Percentiles rank a stretch among this genome's conserved stretches.
These are phyloP conservation scores for Neopestalotiopsis sp. DNA, from an alignment of 2,329 filamentous ascomycete genomes.

Conservation along the genomic window DNA sequence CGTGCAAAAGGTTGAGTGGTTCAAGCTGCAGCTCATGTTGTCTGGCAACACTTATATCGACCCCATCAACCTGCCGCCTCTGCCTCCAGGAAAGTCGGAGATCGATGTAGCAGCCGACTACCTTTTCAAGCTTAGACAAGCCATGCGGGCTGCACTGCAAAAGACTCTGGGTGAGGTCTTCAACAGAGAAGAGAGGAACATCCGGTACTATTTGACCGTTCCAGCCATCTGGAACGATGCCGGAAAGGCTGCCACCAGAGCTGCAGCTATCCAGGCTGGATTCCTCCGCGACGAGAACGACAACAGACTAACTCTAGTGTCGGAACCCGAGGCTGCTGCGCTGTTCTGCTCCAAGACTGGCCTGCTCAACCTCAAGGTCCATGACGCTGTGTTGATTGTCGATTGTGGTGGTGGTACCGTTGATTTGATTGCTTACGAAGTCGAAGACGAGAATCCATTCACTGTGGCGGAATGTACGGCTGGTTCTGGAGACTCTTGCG, in stretches of 20 bases:
- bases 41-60: slow-evolving; percentile 99
- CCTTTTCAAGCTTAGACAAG: slow-evolving; percentile 95
- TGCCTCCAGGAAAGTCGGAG: slow-evolving; percentile 96
- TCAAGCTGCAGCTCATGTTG: slow-evolving; percentile 98
- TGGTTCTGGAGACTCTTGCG: slow-evolving; percentile 95
- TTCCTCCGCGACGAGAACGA: slow-evolving; percentile 98
- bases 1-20: slow-evolving; percentile 99
- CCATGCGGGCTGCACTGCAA: slow-evolving; percentile 93
- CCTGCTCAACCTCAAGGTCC: slow-evolving; percentile 93
- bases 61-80: slow-evolving; percentile 95
- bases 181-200: slow-evolving; percentile 96
- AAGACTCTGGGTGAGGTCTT: slow-evolving; percentile 98
- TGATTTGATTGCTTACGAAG: slow-evolving; percentile 98
- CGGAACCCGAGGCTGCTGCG: slow-evolving; percentile 94
- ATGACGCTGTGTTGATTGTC: slow-evolving; percentile 96
- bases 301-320: slow-evolving; percentile 91
- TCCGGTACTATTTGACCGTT: slow-evolving; percentile 97
- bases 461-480: slow-evolving; percentile 97
- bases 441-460: slow-evolving; percentile 96
- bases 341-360: slow-evolving; percentile 98
- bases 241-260: slow-evolving; percentile 93
- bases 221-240: slow-evolving; percentile 99
- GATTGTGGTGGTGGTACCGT: slow-evolving; percentile 98
- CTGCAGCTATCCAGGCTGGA: slow-evolving; percentile 94
- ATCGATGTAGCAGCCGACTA: slow-evolving; percentile 99